phyloP scores from a whole-genome alignment of 2,329 filamentous ascomycete genomes.

The Ascochyta koolunga region DNA sequence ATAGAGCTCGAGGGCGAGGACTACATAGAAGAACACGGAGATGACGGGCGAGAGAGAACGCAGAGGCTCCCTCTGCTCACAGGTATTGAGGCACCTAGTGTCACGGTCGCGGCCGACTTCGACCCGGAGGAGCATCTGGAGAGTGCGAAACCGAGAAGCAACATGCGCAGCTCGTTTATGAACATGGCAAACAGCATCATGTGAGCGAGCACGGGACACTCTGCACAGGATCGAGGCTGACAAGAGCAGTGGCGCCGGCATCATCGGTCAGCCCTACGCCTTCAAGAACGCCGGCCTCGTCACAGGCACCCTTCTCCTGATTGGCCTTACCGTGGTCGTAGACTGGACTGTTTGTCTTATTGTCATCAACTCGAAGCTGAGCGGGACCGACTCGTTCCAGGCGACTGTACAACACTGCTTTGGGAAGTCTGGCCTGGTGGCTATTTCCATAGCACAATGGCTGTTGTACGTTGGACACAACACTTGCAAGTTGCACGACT shows the following conservation, averaged over 20 bases:
- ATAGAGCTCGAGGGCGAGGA: slow-evolving; percentile 66
- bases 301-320: slow-evolving; percentile 77
- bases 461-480: slow-evolving; percentile 65
- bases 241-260: slow-evolving; percentile 62
- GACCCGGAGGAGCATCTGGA: slow-evolving; percentile 66
- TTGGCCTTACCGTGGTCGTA: slow-evolving; percentile 79
- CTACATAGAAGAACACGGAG: slow-evolving; percentile 56
- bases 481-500: slow-evolving; percentile 15
- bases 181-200: slow-evolving; percentile 99
- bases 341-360: slow-evolving; percentile 99
- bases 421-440: slow-evolving; percentile 82
- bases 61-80: slow-evolving; percentile 75
- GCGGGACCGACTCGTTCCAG: slow-evolving; percentile 91
- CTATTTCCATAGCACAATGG: slow-evolving; percentile 93
- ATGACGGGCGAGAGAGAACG: slow-evolving; percentile 49
- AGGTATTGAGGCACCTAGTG: slow-evolving; percentile 80
- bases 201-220: slow-evolving; percentile 31
- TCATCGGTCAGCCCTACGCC: slow-evolving; percentile 89
- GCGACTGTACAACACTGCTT: slow-evolving; percentile 96
- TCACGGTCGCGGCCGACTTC: slow-evolving; percentile 69
- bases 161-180: slow-evolving; percentile 90
- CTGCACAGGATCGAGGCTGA: slow-evolving; percentile 18
- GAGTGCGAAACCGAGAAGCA: slow-evolving; percentile 77
- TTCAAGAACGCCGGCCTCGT: slow-evolving; percentile 88
- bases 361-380: slow-evolving; percentile 96